phyloP scores from a whole-genome alignment of 2,329 filamentous ascomycete genomes.

The Ophiocordyceps sinensis region DNA sequence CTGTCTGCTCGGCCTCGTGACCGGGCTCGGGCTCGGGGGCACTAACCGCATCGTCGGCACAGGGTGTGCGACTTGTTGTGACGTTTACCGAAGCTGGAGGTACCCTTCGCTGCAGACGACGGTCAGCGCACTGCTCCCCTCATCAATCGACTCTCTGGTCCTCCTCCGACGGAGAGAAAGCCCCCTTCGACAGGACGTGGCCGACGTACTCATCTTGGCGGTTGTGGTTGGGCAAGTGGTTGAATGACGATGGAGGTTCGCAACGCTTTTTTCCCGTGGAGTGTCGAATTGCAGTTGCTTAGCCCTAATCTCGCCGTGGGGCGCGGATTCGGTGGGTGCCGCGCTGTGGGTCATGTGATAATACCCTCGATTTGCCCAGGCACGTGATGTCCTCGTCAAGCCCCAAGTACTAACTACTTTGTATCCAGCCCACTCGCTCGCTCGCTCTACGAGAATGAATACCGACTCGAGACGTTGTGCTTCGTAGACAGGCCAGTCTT shows the following conservation, averaged over 20 bases:
- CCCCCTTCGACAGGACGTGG: constrained; percentile 1
- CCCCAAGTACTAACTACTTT: background rate
- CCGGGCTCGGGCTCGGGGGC: background rate
- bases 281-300: constrained; percentile 14
- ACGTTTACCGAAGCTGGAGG: constrained; percentile 47
- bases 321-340: constrained; percentile 8
- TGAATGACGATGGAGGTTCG: constrained; percentile 22
- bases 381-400: background rate
- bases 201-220: constrained; percentile 44
- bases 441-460: background rate
- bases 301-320: constrained; percentile 21
- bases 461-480: too few species aligned
- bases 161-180: too few species aligned
- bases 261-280: constrained; percentile 22
- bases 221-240: constrained; percentile 26
- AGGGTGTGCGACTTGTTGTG: constrained; percentile 98
- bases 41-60: constrained; percentile 96
- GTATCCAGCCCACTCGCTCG: background rate
- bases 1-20: background rate
- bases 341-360: constrained; percentile 16
- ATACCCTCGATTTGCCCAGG: constrained; percentile 6
- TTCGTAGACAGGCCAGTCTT: too few species aligned
- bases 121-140: constrained; percentile 9
- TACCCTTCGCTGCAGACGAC: constrained; percentile 36
- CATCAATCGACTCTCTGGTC: background rate